Evolutionary conservation across 2,329 filamentous ascomycete species (phyloP).

Genomic region (Cordyceps fumosorosea): DNA sequence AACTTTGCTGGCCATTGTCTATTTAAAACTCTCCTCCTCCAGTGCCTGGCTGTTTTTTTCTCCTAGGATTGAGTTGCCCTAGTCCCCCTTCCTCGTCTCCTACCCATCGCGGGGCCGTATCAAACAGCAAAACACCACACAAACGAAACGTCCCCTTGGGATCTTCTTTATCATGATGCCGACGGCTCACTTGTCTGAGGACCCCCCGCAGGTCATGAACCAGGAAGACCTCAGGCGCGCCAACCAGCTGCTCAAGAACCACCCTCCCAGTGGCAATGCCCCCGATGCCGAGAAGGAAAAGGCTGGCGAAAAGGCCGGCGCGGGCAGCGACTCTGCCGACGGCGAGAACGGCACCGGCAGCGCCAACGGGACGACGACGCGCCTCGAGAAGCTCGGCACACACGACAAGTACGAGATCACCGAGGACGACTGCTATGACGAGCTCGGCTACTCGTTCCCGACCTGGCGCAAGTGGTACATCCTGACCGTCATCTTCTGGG

Average conservation of each 20-base stretch:
- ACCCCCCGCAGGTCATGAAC: constrained; percentile 32
- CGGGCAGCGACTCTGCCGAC: constrained; percentile 15
- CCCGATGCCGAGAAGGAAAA: constrained; percentile 11
- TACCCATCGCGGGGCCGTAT: not conserved
- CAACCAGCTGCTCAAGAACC: constrained; percentile 30
- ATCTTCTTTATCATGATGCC: constrained; percentile 1
- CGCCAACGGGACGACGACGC: not conserved
- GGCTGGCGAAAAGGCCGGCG: constrained; percentile 11
- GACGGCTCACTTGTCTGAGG: constrained; percentile 28
- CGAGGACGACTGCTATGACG: constrained; percentile 56
- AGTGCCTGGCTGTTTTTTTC: not conserved
- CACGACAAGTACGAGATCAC: constrained; percentile 40
- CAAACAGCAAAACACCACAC: too few relatives aligned
- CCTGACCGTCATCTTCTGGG: constrained; percentile 64
- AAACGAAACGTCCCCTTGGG: too few relatives aligned
- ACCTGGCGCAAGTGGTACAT: constrained; percentile 65
- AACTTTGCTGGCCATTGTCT: too few relatives aligned
- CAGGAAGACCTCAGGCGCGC: constrained; percentile 28
- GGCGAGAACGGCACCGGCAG: constrained; percentile 12
- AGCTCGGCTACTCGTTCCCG: constrained; percentile 58
- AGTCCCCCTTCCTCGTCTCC: not conserved
- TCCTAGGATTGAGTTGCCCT: not conserved
- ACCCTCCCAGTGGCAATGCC: not conserved
- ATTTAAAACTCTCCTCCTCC: too few relatives aligned
- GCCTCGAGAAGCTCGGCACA: constrained; percentile 30